phyloP scores from a whole-genome alignment of 805 yeast genomes.

The Ogataea methanolica region DNA sequence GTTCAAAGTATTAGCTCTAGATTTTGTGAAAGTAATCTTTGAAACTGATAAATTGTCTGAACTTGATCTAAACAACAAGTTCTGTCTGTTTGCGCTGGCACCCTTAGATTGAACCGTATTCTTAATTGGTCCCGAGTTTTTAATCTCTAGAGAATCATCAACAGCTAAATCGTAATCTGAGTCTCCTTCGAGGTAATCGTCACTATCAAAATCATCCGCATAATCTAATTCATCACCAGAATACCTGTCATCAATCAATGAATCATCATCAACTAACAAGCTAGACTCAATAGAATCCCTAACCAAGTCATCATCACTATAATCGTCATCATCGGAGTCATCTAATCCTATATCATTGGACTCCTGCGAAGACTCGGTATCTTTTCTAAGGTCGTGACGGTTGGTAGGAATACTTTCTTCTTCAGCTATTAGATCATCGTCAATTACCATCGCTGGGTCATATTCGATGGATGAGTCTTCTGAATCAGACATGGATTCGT shows the following conservation, averaged over 20 bases:
- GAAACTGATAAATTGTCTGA: constrained; percentile 12
- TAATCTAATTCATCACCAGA: constrained; percentile 6
- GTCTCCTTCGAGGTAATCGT: constrained; percentile 15
- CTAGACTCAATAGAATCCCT: constrained; percentile 22
- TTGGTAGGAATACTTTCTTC: background rate
- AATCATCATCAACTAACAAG: constrained; percentile 23
- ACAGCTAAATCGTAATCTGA: background rate
- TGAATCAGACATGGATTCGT: constrained; percentile 4
- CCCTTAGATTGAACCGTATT: constrained; percentile 9
- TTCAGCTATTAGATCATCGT: background rate
- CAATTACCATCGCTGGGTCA: background rate
- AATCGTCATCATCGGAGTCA: constrained; percentile 11
- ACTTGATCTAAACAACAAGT: constrained; percentile 2
- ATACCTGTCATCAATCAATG: constrained; percentile 6
- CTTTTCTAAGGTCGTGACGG: background rate
- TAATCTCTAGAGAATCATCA: constrained; percentile 6
- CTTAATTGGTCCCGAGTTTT: constrained; percentile 19
- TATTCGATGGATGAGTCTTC: constrained; percentile 7
- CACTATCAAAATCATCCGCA: constrained; percentile 22
- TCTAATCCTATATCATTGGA: constrained; percentile 3
- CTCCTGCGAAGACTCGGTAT: background rate
- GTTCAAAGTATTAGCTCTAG: constrained; percentile 7
- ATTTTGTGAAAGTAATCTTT: constrained; percentile 15
- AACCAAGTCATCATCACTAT: constrained; percentile 9
- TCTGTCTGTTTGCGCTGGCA: background rate